A percentile compares a stretch with the other conserved stretches of the same genome.
Evolutionary conservation across 2,329 filamentous ascomycete genomes (phyloP).

Genomic region (Aspergillus nomiae): DNA sequence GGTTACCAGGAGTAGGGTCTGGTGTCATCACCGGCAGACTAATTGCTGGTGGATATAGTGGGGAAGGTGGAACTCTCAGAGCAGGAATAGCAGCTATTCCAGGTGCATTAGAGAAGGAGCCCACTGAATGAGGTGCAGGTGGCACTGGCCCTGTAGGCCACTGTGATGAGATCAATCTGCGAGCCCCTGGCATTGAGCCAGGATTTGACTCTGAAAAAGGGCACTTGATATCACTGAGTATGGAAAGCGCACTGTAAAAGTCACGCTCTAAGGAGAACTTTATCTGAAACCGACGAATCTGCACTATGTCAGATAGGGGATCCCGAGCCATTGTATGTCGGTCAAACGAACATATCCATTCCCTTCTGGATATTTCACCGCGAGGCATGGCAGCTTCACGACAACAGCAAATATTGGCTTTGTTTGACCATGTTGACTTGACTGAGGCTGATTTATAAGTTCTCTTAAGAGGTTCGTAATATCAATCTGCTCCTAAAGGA

Average conservation of each 20-base stretch:
- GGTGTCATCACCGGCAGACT: neutral
- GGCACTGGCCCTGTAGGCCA: constrained; percentile 22
- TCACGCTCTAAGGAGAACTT: constrained; percentile 45
- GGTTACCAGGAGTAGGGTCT: constrained; percentile 11
- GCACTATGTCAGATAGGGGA: neutral
- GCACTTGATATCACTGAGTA: constrained; percentile 45
- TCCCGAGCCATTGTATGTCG: neutral
- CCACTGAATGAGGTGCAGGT: constrained; percentile 8
- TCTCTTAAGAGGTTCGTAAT: constrained; percentile 36
- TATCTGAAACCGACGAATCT: constrained; percentile 50
- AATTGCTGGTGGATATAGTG: neutral
- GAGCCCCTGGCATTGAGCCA: constrained; percentile 21
- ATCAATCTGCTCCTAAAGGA: constrained; percentile 45
- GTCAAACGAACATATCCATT: constrained; percentile 29
- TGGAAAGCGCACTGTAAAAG: constrained; percentile 43
- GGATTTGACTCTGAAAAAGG: constrained; percentile 44
- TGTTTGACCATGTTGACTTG: constrained; percentile 19
- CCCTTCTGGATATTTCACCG: constrained; percentile 43
- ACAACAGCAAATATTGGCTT: constrained; percentile 43
- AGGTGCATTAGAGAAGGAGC: neutral
- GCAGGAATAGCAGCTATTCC: constrained; percentile 3
- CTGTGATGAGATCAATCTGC: constrained; percentile 30
- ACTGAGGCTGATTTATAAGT: constrained; percentile 18
- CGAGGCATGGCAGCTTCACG: constrained; percentile 48
- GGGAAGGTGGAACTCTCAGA: constrained; percentile 8